Percentiles rank a stretch among this genome's conserved stretches.
These are phyloP conservation scores for Jamesozyma piceae DNA, from an alignment of 805 yeast species.

Conservation along the genomic window DNA sequence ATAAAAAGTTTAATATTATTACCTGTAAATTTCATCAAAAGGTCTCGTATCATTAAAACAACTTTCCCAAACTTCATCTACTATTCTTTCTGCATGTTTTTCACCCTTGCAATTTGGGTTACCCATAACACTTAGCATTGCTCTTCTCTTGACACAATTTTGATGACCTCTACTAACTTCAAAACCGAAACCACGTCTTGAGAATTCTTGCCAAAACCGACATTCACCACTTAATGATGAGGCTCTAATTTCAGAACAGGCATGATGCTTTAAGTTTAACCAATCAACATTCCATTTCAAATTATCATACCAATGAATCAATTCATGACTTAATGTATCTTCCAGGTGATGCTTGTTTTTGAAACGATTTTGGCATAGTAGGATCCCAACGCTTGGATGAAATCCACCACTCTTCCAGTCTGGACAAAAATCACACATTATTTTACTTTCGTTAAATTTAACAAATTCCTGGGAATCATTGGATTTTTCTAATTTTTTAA, in stretches of 20 bases:
- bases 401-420: slow-evolving; percentile 85
- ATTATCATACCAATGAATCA: slow-evolving; percentile 89
- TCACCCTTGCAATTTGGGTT: slow-evolving; percentile 73
- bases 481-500: slow-evolving; percentile 45
- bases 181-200: slow-evolving; percentile 32
- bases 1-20: slow-evolving; percentile 11
- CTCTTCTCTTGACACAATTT: slow-evolving; percentile 82
- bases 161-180: slow-evolving; percentile 78
- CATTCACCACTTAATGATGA: slow-evolving; percentile 92
- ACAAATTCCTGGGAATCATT: slow-evolving; percentile 6
- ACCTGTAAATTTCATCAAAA: slow-evolving; percentile 81
- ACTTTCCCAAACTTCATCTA: slow-evolving; percentile 81
- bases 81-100: slow-evolving; percentile 69
- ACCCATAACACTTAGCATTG: slow-evolving; percentile 70
- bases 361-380: slow-evolving; percentile 78
- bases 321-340: slow-evolving; percentile 85
- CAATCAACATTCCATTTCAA: slow-evolving; percentile 82
- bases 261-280: slow-evolving; percentile 80
- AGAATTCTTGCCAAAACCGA: slow-evolving; percentile 76
- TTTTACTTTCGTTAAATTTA: slow-evolving; percentile 24
- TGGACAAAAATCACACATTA: slow-evolving; percentile 76
- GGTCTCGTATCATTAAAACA: slow-evolving; percentile 95
- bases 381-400: slow-evolving; percentile 80
- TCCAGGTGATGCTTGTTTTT: slow-evolving; percentile 71
- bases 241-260: slow-evolving; percentile 94